Evolutionary conservation across 1,284 basidiomycete genomes (phyloP).

Genomic region (Tilletia indica): DNA sequence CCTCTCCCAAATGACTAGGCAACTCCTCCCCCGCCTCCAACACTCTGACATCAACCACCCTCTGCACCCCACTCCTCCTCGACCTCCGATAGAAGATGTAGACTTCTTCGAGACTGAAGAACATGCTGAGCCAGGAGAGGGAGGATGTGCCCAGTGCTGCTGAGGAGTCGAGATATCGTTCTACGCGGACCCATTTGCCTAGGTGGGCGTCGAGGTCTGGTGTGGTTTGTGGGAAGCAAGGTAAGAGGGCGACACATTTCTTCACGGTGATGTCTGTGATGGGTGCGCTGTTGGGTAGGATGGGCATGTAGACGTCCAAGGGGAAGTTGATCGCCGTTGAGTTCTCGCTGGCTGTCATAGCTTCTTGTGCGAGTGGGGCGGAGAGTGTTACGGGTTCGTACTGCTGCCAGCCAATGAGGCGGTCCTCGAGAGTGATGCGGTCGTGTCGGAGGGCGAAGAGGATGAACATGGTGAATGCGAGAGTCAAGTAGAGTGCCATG

Average conservation of each 20-base stretch:
- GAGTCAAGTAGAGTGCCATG: neutral
- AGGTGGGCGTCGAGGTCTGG: conserved; percentile 72
- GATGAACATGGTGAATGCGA: conserved; percentile 12
- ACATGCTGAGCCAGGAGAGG: conserved; percentile 15
- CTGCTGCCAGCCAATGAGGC: conserved; percentile 35
- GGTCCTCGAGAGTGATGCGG: conserved; percentile 23
- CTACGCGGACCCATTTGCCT: conserved; percentile 83
- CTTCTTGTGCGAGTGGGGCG: neutral
- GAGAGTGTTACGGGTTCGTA: neutral
- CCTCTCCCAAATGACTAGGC: neutral
- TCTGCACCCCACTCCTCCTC: conserved; percentile 27
- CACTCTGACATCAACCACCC: conserved; percentile 39
- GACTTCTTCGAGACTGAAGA: conserved; percentile 33
- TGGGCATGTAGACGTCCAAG: conserved; percentile 41
- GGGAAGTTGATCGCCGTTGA: conserved; percentile 26
- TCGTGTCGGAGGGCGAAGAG: conserved; percentile 38
- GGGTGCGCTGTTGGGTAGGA: conserved; percentile 41
- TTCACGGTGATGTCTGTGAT: conserved; percentile 73
- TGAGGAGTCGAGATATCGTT: conserved; percentile 68
- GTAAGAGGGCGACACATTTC: conserved; percentile 67
- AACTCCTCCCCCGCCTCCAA: conserved; percentile 32
- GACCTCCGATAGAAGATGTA: conserved; percentile 47
- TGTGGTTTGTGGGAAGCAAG: conserved; percentile 70
- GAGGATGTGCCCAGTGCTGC: neutral
- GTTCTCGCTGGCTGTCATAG: neutral